These are phyloP conservation scores for Dioscorea alata DNA, from an alignment of 106 monocot genomes.

Conservation along the genomic window DNA sequence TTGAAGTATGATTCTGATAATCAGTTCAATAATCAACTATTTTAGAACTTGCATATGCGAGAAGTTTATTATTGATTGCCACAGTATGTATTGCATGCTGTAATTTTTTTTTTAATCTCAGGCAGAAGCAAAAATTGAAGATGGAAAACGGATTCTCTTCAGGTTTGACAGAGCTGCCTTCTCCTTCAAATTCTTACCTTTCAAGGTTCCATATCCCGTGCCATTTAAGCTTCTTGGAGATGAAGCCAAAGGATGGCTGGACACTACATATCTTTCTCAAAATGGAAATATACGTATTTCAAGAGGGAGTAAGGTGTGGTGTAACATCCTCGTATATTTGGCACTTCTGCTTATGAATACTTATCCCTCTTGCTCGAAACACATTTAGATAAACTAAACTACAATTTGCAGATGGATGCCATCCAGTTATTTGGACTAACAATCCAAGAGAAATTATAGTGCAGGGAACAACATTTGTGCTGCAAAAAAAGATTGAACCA, in stretches of 20 bases:
- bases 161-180: slow-evolving; percentile 92
- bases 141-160: slow-evolving; percentile 80
- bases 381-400: not conserved
- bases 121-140: slow-evolving; percentile 82
- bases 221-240: slow-evolving; percentile 95
- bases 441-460: slow-evolving; percentile 29
- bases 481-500: slow-evolving; percentile 77
- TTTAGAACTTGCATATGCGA: too few species aligned
- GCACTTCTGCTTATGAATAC: not conserved
- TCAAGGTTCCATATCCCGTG: slow-evolving; percentile 96
- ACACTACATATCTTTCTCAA: slow-evolving; percentile 85
- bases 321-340: not conserved
- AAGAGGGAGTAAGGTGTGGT: slow-evolving; percentile 83
- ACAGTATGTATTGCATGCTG: too few species aligned
- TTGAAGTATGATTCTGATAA: too few species aligned
- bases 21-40: too few species aligned
- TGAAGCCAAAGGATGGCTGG: slow-evolving; percentile 98
- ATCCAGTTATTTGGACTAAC: slow-evolving; percentile 9
- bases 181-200: slow-evolving; percentile 90
- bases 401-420: not conserved
- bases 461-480: slow-evolving; percentile 96
- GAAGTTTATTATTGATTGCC: too few species aligned
- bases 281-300: slow-evolving; percentile 92
- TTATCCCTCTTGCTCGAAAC: not conserved
- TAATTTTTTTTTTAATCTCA: slow-evolving; percentile 9